Percentiles rank a stretch among this genome's conserved stretches.
phyloP scores from a whole-genome alignment of 192 early-diverging fungal species.

The Coemansia sp. region DNA sequence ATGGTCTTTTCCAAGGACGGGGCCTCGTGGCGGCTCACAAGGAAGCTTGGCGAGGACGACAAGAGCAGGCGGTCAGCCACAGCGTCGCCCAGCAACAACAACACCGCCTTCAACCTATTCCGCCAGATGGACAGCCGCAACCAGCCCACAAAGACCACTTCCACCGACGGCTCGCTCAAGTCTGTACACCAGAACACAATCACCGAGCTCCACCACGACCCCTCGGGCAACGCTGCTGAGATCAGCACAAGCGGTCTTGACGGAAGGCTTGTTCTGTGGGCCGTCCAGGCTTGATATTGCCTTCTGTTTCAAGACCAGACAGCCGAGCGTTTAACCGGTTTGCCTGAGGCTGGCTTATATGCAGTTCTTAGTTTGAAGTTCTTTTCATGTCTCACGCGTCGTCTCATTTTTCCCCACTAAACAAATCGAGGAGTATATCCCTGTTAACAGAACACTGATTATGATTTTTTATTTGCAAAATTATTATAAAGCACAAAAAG shows the following conservation, averaged over 20 bases:
- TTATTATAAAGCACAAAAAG: no score
- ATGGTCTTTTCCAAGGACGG: conserved; percentile 69
- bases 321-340: background rate
- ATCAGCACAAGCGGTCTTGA: conserved; percentile 50
- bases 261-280: conserved; percentile 52
- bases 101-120: conserved; percentile 84
- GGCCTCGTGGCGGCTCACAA: conserved; percentile 48
- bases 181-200: conserved; percentile 98
- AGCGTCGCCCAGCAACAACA: conserved; percentile 55
- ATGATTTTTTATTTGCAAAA: no score
- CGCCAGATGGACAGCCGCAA: conserved; percentile 87
- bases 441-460: no score
- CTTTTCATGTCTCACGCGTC: no score
- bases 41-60: conserved; percentile 78
- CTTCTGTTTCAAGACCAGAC: background rate
- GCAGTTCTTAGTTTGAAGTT: no score
- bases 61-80: conserved; percentile 57
- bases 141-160: conserved; percentile 51
- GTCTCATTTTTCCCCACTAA: no score
- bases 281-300: conserved; percentile 23
- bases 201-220: conserved; percentile 59
- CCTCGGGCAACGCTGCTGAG: conserved; percentile 25
- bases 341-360: no score
- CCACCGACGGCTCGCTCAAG: conserved; percentile 58
- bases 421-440: no score